phyloP scores from a whole-genome alignment of 2,329 filamentous ascomycete genomes.

The Lecanicillium sp. region DNA sequence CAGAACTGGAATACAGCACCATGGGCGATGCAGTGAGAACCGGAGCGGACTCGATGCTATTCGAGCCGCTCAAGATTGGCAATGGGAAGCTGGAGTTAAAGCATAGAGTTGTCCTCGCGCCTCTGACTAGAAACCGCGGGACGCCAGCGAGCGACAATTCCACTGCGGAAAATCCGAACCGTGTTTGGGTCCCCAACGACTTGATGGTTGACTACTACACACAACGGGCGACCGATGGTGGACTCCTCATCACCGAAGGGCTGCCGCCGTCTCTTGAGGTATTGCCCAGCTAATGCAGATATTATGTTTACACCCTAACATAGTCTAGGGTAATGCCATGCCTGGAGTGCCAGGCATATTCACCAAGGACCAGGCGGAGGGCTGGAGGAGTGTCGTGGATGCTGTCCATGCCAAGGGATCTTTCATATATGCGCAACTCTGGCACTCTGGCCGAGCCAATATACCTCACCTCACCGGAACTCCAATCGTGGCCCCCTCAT shows the following conservation, averaged over 20 bases:
- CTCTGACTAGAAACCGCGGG: slow-evolving; percentile 46
- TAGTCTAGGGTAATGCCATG: slow-evolving; percentile 20
- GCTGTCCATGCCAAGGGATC: slow-evolving; percentile 54
- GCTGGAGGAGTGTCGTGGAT: slow-evolving; percentile 52
- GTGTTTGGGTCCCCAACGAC: slow-evolving; percentile 39
- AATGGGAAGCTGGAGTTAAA: slow-evolving; percentile 37
- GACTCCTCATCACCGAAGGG: slow-evolving; percentile 35
- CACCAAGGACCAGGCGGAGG: slow-evolving; percentile 42
- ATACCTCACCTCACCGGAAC: slow-evolving; percentile 28
- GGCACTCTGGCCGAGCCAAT: slow-evolving; percentile 31
- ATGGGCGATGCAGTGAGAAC: slow-evolving; percentile 10
- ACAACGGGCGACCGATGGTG: slow-evolving; percentile 32
- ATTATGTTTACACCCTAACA: neutral
- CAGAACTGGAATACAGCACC: too few relatives aligned
- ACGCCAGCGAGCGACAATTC: slow-evolving; percentile 33
- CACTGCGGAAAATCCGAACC: slow-evolving; percentile 37
- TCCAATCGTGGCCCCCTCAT: slow-evolving; percentile 28
- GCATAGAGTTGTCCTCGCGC: slow-evolving; percentile 43
- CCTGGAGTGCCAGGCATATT: slow-evolving; percentile 51
- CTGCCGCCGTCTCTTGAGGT: slow-evolving; percentile 39
- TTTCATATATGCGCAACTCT: slow-evolving; percentile 57
- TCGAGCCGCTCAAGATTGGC: slow-evolving; percentile 26
- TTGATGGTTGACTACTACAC: slow-evolving; percentile 33
- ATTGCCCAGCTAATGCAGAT: slow-evolving; percentile 3
- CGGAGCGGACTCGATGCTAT: slow-evolving; percentile 16